Percentiles rank a stretch among this genome's conserved stretches.
Evolutionary conservation across 495 filamentous ascomycete species (phyloP).

Genomic region (Penicillium egyptiacum): DNA sequence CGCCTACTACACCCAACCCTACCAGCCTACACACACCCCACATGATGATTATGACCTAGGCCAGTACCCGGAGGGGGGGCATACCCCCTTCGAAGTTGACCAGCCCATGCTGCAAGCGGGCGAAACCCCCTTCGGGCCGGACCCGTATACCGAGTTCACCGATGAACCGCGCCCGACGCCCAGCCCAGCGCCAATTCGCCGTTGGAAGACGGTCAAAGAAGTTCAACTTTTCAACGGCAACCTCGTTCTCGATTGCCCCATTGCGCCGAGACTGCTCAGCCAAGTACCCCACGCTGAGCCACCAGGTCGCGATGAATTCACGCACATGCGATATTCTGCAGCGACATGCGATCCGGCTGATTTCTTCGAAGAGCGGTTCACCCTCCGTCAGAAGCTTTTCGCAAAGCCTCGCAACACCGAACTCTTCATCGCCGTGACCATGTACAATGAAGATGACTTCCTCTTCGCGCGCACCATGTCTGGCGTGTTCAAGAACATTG

Average conservation of each 20-base stretch:
- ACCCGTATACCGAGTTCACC: slow-evolving; percentile 49
- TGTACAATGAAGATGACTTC: slow-evolving; percentile 99
- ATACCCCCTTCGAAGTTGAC: slow-evolving; percentile 58
- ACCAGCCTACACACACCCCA: slow-evolving; percentile 59
- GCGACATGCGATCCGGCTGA: slow-evolving; percentile 92
- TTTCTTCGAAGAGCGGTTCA: slow-evolving; percentile 87
- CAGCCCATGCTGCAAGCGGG: slow-evolving; percentile 58
- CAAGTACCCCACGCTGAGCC: slow-evolving; percentile 78
- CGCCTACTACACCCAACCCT: slow-evolving; percentile 79
- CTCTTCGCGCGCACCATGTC: slow-evolving; percentile 95
- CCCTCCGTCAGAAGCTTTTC: slow-evolving; percentile 90
- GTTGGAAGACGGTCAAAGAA: slow-evolving; percentile 99
- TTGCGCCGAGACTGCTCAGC: slow-evolving; percentile 84
- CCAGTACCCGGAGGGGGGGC: slow-evolving; percentile 50
- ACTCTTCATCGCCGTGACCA: slow-evolving; percentile 96
- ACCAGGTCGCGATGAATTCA: slow-evolving; percentile 92
- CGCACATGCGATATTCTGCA: slow-evolving; percentile 97
- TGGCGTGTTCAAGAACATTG: slow-evolving; percentile 97
- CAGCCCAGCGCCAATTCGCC: slow-evolving; percentile 68
- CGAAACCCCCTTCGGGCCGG: slow-evolving; percentile 57
- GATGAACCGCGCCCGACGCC: slow-evolving; percentile 53
- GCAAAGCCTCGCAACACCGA: slow-evolving; percentile 92
- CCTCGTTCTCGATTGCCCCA: slow-evolving; percentile 94
- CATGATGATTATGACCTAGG: slow-evolving; percentile 58
- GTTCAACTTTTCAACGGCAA: slow-evolving; percentile 96